Evolutionary conservation across 2,329 filamentous ascomycete genomes (phyloP), one percentile per base, ranked within the genome.

Genomic region (Calonectria pseudoreteaudii): DNA sequence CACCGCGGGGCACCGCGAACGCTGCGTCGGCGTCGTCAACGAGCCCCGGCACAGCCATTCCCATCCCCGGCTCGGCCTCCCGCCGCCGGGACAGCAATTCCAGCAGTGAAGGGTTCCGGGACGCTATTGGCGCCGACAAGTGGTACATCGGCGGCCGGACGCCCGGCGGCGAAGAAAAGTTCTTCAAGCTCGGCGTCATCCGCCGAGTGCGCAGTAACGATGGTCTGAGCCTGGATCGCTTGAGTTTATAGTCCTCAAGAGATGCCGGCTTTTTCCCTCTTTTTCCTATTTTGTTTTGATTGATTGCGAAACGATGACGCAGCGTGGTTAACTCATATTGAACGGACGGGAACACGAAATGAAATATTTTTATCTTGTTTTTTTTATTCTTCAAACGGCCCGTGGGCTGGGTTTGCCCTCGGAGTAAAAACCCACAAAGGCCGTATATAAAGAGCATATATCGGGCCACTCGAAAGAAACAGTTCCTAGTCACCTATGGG

Each of bases 111-210:
- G 94, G 94, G 2, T 95, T 95, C 83, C 87, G 93, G 67, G 94
- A 95, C 74, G 92, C 92, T 44, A 84, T 92, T 64, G 93, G 93
- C 2, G 90, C 91, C 1, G 94, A 96, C 77, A 95, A 94, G 85
- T 95, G 94, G 93, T 96, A 95, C 80, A 94, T 96, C 69, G 94
- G 94, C 28, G 94, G 94, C 9, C 87, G 93, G 81, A 95, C 94
- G 34, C 93, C 94, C 1, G 89, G 86, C 1, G 94, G 94, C n/a
- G 94, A 96, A 80, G 94, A 96, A 82, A 91, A 91, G 80, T 95
- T 95, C 85, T 96, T 95, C 84, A 95, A 95, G 86, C 86, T 96
- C 56, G 94, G 93, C 53, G 94, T 96, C 76, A 91, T 96, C 64
- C 90, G 92, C 82, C 87, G 93, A 70, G 91, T 94, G 71, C 88